phyloP scores from a whole-genome alignment of 305 asterid genomes.

The Rubia occidens region DNA sequence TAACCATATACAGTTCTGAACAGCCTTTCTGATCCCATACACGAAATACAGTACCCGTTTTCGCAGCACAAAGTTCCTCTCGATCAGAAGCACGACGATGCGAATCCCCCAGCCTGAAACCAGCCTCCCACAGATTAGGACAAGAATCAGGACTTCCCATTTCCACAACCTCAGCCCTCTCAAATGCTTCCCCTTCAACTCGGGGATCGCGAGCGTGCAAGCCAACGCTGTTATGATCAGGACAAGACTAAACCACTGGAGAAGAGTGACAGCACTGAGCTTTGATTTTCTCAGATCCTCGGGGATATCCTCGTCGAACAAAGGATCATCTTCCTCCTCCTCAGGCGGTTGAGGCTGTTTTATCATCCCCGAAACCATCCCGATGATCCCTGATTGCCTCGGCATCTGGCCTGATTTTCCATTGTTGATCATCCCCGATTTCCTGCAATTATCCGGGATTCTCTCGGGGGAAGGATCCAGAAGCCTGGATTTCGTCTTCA shows the following conservation, averaged over 20 bases:
- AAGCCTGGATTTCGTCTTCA: constrained; percentile 67
- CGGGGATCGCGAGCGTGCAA: constrained; percentile 23
- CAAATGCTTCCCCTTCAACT: constrained; percentile 19
- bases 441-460: constrained; percentile 14
- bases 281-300: constrained; percentile 36
- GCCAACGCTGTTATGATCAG: constrained; percentile 25
- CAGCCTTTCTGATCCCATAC: constrained; percentile 47
- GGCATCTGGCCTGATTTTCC: constrained; percentile 14
- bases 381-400: constrained; percentile 7
- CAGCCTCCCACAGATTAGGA: constrained; percentile 46
- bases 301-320: constrained; percentile 43
- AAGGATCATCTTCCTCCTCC: constrained; percentile 40
- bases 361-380: constrained; percentile 20
- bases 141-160: constrained; percentile 48
- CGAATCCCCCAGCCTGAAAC: constrained; percentile 55
- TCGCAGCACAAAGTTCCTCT: constrained; percentile 37
- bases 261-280: constrained; percentile 25
- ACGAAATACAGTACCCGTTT: constrained; percentile 51
- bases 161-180: constrained; percentile 41
- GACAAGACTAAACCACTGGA: constrained; percentile 34
- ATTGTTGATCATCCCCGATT: constrained; percentile 20
- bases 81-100: constrained; percentile 37
- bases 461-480: constrained; percentile 57
- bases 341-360: constrained; percentile 19
- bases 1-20: constrained; percentile 52